Conservation (phyloP, 345 rosid genomes). For the Pseudoturritis turrita region DNA sequence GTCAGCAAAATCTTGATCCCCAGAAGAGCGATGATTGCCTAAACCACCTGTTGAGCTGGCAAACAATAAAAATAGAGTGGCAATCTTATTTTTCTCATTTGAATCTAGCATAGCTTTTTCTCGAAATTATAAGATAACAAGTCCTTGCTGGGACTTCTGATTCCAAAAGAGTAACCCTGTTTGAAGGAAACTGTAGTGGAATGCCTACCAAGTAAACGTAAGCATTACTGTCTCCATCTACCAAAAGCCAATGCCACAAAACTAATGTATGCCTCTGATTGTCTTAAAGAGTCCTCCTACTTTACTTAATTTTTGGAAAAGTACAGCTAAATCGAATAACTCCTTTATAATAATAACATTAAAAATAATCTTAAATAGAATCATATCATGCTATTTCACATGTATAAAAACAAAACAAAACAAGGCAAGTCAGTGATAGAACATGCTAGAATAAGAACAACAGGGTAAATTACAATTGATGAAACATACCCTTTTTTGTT, state of each 20-base stretch:
- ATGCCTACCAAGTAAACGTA: background rate
- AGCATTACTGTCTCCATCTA: background rate
- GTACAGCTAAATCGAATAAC: background rate
- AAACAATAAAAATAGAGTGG: slow-evolving; percentile 4
- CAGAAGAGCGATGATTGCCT: slow-evolving; percentile 37
- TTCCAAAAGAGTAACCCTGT: background rate
- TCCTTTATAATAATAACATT: background rate
- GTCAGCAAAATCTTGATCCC: background rate
- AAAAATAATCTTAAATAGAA: background rate
- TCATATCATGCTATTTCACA: background rate
- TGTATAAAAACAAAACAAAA: background rate
- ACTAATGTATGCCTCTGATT: background rate
- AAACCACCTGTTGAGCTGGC: slow-evolving; percentile 39
- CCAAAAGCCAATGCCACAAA: background rate
- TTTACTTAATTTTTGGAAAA: background rate
- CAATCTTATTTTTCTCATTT: background rate
- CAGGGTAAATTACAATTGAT: background rate
- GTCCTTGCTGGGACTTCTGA: background rate
- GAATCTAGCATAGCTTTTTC: background rate
- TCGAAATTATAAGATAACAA: background rate
- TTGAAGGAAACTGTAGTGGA: background rate
- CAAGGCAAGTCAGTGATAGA: background rate
- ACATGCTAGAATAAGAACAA: background rate
- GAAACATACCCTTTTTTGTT: slow-evolving; percentile 50
- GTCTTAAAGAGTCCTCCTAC: background rate